Base-by-base conservation (phyloP, 129 eudicot genomes). In the Saposhnikovia divaricata region DNA sequence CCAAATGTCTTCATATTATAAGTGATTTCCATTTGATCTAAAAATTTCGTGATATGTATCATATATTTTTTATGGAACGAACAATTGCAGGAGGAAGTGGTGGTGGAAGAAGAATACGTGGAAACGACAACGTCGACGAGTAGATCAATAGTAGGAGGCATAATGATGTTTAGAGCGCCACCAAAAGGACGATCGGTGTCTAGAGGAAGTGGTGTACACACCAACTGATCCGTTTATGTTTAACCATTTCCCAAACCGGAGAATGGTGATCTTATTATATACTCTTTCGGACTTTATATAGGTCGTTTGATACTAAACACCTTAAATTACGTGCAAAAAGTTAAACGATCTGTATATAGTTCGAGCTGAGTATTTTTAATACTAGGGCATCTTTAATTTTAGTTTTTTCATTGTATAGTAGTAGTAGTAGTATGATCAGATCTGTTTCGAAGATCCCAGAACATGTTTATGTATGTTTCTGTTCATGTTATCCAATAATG, bases 111-210 rank as follows among this genome's bases (percentile, higher is more conserved):
- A 61, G 69, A 61, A 25, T 3, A n/a, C 3, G 15, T 25, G 14
- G 69, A 61, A 61, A 61, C 34, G 2, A 61, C 31, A 0, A 59
- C 66, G 31, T 8, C 66, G 66, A 23, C 69, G 16, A 61, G 69
- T 61, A 61, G 69, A n/a, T 61, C 69, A 61, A 25, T 61, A 21
- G 0, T 61, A 61, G 69, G 69, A 61, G 7, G 37, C 69, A 25
- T 61, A 61, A 61, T n/a, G 69, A 61, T 61, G 69, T 61, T 61
- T n/a, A 61, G 37, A 61, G 69, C 69, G 69, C 69, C 69, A 61
- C 69, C 69, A 6, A 61, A 37, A 61, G 25, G 37, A 61, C 9
- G 10, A 7, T 0, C 69, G 16, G 69, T 9, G 69, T 5, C 15
- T 15, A n/a, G 37, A 61, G 69, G 69, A 61, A 61, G 69, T 9